Evolutionary conservation across 768 basidiomycete genomes (phyloP).

Genomic region (Megacollybia marginata): DNA sequence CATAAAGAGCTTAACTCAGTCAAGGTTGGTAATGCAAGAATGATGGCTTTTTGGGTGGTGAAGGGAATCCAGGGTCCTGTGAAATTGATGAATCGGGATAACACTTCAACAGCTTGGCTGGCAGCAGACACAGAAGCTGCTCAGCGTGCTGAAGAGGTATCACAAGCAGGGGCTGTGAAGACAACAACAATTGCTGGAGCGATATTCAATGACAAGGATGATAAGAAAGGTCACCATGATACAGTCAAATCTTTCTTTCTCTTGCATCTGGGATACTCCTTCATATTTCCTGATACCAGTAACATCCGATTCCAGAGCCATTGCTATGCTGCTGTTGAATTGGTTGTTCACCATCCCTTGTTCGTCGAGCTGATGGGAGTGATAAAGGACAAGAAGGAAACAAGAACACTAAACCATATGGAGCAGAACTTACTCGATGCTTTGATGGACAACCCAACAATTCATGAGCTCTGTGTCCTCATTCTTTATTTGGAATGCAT

Average conservation of each 20-base stretch:
- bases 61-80: conserved; percentile 5
- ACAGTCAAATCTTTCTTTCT: conserved; percentile 1
- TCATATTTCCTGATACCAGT: conserved; percentile 22
- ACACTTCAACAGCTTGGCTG: conserved; percentile 3
- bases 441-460: conserved; percentile 17
- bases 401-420: conserved; percentile 11
- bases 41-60: conserved; percentile 10
- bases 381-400: conserved; percentile 20
- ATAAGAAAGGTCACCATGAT: conserved; percentile 25
- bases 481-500: conserved; percentile 19
- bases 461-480: conserved; percentile 20
- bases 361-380: conserved; percentile 17
- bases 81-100: conserved; percentile 16
- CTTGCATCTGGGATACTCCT: conserved; percentile 5
- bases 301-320: conserved; percentile 22
- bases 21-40: conserved; percentile 12
- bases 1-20: conserved; percentile 21
- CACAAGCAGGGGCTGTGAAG: conserved; percentile 12
- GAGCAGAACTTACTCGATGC: conserved; percentile 20
- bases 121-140: conserved; percentile 7
- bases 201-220: conserved; percentile 23
- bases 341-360: conserved; percentile 14
- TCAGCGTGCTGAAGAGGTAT: conserved; percentile 4
- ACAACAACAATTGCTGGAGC: conserved; percentile 6
- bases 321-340: conserved; percentile 17